Evolutionary conservation across 1,139 yeast species (phyloP), one percentile per base, ranked within the genome.

Genomic region (Trichomonascaceae sp.): DNA sequence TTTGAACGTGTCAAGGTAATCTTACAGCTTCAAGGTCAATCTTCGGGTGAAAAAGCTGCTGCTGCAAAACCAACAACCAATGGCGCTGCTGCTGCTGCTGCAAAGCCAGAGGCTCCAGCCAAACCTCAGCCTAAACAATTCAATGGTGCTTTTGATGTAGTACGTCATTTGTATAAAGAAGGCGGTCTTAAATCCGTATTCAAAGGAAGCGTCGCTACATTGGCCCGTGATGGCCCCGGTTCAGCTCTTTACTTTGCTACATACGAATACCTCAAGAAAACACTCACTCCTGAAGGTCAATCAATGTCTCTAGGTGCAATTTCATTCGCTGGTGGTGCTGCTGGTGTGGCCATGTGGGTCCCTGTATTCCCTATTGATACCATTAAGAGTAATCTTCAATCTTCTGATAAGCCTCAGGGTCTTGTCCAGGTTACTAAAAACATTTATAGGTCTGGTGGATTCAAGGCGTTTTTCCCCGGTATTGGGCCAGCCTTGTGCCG

Each of bases 151-250:
- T 73, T 77, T 36, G 78, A 82, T 32, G 89, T 85, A 1, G 83
- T 90, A 47, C 77, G 74, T 59, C 84, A 84, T 64, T 81, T 93
- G 67, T 83, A 90, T 66, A 77, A 76, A 54, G 82, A 86, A 50
- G 98, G 97, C 43, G 98, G 98, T 47, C 63, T 91, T 47, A 74
- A 79, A 60, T 90, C 98, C 1, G 79, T 93, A 48, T 91, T 88
- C 74, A 87, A 88, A 70, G 99, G 99, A 18, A 86, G 96, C 0
- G 79, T 78, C 22, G 97, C 97, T 5, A 93, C 99, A 1, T 74
- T 93, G 60, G 95, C 96, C 15, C 84, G 99, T 71, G 99, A 93
- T 67, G 98, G 98, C 10, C 99, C 99, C 0, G 99, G 99, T 3
- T 86, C 96, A n/a, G 98, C 98, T 0, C 77, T 90, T 38, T 93